Base-by-base conservation (phyloP, 1,284 basidiomycete species). In the Sutorius eximius region DNA sequence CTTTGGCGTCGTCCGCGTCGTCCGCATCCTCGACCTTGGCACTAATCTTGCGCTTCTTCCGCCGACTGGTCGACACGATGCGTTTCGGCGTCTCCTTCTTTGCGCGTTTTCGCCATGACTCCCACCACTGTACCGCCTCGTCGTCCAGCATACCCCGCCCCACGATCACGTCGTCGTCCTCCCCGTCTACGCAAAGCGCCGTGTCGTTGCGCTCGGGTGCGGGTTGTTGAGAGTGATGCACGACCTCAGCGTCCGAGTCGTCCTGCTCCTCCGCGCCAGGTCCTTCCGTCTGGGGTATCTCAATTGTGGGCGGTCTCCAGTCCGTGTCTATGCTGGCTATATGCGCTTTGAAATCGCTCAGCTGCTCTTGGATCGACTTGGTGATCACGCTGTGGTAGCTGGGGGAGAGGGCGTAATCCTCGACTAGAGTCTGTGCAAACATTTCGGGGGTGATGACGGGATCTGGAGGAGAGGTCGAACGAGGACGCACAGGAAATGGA, bases 401-500 rank as follows among this genome's bases (percentile, higher is more conserved):
- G 9, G 82, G 70, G 0, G 91, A 81, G 41, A 99, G 82, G 13
- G 80, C 78, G 61, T 98, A 94, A 71, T 99, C 97, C 64, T 98
- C 95, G 42, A 96, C 89, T 18, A 99, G 76, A 11, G 88, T 87
- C 62, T 90, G 87, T 1, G 95, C 95, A 66, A 99, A 98, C 37
- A 86, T 73, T 66, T 97, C 93, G 3, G 95, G 92, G 0, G 92
- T 91, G 36, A 97, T 85, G 50, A 93, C 78, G 2, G 91, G 86
- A 71, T 98, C 96, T 92, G 20, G 22, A 56, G 33, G 49, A 45
- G n/a, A 40, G 10, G 38, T 11, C 56, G 53, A 55, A 56, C 36
- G 18, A 24, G 45, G 4, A 16, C 2, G 13, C 3, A 2, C 1
- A n/a, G 16, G 16, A 33, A 20, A 9, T 0, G 1, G 8, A 24